Conservation (phyloP, 352 stramenopile species). For the Phytopythium mirpurense region DNA sequence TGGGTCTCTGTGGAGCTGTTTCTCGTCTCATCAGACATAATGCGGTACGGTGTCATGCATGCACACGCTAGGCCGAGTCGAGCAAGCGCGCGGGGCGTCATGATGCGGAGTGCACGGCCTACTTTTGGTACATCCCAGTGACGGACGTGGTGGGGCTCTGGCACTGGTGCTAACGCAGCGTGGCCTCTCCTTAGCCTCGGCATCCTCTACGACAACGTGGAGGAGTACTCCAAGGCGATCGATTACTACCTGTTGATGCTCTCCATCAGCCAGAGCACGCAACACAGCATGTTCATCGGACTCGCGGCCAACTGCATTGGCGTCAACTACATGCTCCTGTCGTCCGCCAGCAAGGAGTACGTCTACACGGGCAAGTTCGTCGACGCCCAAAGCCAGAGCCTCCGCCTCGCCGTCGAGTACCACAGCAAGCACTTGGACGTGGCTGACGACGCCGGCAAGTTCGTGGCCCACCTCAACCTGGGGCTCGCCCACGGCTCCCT, state of each 20-base stretch:
- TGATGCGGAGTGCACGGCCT: conserved; percentile 78
- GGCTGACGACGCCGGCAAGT: conserved; percentile 81
- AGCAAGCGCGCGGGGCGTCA: conserved; percentile 79
- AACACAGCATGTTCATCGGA: conserved; percentile 68
- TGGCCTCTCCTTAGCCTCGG: conserved; percentile 38
- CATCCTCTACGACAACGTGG: conserved; percentile 85
- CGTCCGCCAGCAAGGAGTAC: conserved; percentile 48
- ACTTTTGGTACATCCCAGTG: conserved; percentile 51
- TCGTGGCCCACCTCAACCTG: conserved; percentile 85
- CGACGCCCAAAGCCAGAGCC: conserved; percentile 31
- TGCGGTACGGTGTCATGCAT: neutral
- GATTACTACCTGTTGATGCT: conserved; percentile 85
- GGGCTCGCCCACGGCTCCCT: conserved; percentile 75
- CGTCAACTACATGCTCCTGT: conserved; percentile 82
- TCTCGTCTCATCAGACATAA: too few species aligned
- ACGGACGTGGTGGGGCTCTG: neutral
- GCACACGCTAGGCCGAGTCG: conserved; percentile 42
- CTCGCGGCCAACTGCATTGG: conserved; percentile 87
- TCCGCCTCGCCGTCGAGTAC: conserved; percentile 52
- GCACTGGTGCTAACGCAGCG: neutral
- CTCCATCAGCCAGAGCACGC: conserved; percentile 76
- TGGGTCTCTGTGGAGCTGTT: neutral
- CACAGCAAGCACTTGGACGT: conserved; percentile 77
- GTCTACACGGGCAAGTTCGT: conserved; percentile 76
- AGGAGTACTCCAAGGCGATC: conserved; percentile 79